Base-by-base conservation (phyloP, 2,329 filamentous ascomycete species). In the Harringtonia aguacate region DNA sequence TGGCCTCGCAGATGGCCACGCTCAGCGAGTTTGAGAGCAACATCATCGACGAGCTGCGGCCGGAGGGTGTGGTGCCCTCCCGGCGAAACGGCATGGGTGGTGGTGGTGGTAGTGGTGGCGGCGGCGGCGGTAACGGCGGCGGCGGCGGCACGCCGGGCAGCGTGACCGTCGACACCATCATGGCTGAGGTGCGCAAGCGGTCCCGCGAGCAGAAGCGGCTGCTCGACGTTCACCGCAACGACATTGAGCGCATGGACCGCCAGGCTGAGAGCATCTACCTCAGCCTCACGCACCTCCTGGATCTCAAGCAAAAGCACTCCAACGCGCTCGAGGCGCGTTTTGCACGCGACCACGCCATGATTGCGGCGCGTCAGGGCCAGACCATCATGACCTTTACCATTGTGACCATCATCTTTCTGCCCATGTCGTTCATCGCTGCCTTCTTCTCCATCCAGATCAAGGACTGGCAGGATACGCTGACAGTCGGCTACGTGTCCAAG, bases 271-370 rank as follows among this genome's bases (percentile, higher is more conserved):
- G 71, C 20, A 74, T 81, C 48, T 80, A 81, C 53, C 61, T 68
- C 36, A 73, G 68, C 45, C 69, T 82, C 36, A 78, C 73, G 0
- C 73, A 81, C 50, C 61, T 83, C 6, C 69, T 84, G 0, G 79
- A 83, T 50, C 66, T 82, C 1, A 84, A 84, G 53, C 79, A 84
- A 52, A 82, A 82, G 56, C 77, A 83, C 46, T 77, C 77, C 50
- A 83, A 82, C 58, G 77, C 76, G 0, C 73, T 81, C 38, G 79
- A 83, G 55, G 79, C 78, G 2, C 71, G 77, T 3, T 81, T 74
- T 42, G 70, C 73, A 0, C 64, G 72, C 17, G 74, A 81, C 40
- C 77, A 81, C 56, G 78, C 79, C 0, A 69, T 73, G 3, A 72
- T 73, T 1, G 79, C 78, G 0, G 73, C 76, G 1, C 65, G 70